Conservation (phyloP, 1,284 basidiomycete genomes). For the Naganishia albida region DNA sequence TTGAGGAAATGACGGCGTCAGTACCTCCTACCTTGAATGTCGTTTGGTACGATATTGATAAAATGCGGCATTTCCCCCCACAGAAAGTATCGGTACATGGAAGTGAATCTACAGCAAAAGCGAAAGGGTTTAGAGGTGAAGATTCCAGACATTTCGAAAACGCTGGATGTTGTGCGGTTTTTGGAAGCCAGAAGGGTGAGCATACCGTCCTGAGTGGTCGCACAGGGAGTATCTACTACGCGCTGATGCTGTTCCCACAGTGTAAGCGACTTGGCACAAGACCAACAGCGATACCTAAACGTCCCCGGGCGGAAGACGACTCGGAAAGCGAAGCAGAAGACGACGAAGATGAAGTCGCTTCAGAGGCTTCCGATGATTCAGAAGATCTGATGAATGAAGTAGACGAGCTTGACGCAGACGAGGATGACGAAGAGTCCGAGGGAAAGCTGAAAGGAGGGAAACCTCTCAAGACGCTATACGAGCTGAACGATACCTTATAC, state of each 20-base stretch:
- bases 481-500: conserved; percentile 92
- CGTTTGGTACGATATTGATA: conserved; percentile 32
- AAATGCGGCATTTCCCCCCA: conserved; percentile 37
- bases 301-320: conserved; percentile 60
- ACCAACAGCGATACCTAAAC: conserved; percentile 30
- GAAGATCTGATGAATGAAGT: conserved; percentile 44
- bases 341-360: conserved; percentile 40
- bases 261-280: conserved; percentile 34
- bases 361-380: conserved; percentile 22
- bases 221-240: not conserved
- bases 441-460: conserved; percentile 36
- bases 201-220: conserved; percentile 30
- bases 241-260: not conserved
- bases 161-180: conserved; percentile 83
- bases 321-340: conserved; percentile 49
- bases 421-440: conserved; percentile 51
- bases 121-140: conserved; percentile 82
- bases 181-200: conserved; percentile 70
- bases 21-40: conserved; percentile 36
- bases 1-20: conserved; percentile 91
- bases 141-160: conserved; percentile 95
- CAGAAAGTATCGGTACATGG: conserved; percentile 99
- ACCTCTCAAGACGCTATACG: conserved; percentile 81
- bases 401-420: conserved; percentile 54
- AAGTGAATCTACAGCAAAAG: conserved; percentile 78